Evolutionary conservation across 257 asterid genomes (phyloP).

Genomic region (Voacanga thouarsii): DNA sequence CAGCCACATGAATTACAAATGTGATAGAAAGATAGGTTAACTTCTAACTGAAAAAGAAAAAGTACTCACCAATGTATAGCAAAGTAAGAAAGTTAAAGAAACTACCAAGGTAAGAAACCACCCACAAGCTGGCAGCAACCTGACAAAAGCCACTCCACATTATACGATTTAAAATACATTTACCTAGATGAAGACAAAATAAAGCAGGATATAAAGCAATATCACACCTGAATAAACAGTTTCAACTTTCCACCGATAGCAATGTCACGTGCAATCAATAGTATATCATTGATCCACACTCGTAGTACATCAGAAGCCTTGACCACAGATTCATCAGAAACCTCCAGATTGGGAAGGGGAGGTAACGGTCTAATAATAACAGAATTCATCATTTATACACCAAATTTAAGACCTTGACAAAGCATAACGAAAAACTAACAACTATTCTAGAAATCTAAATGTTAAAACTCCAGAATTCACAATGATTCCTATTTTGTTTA

Average conservation of each 20-base stretch:
- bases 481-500: background rate
- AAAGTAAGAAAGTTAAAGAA: constrained; percentile 74
- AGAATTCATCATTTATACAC: constrained; percentile 12
- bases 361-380: constrained; percentile 72
- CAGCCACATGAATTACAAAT: constrained; percentile 2
- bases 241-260: constrained; percentile 65
- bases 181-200: constrained; percentile 14
- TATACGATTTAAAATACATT: background rate
- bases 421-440: constrained; percentile 7
- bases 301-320: constrained; percentile 66
- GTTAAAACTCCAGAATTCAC: background rate
- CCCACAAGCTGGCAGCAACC: constrained; percentile 68
- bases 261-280: constrained; percentile 67
- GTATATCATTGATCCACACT: constrained; percentile 62
- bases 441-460: background rate
- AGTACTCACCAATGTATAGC: constrained; percentile 61
- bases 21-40: background rate
- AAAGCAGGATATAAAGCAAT: constrained; percentile 11
- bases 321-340: constrained; percentile 63
- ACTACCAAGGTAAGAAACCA: constrained; percentile 71
- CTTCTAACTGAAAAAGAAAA: constrained; percentile 1
- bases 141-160: constrained; percentile 30
- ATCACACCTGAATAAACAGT: constrained; percentile 61
- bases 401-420: constrained; percentile 2
- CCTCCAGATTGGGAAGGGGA: constrained; percentile 84